Conservation (phyloP, 1,139 yeast genomes). For the Magnusiomyces tetraspermus region DNA sequence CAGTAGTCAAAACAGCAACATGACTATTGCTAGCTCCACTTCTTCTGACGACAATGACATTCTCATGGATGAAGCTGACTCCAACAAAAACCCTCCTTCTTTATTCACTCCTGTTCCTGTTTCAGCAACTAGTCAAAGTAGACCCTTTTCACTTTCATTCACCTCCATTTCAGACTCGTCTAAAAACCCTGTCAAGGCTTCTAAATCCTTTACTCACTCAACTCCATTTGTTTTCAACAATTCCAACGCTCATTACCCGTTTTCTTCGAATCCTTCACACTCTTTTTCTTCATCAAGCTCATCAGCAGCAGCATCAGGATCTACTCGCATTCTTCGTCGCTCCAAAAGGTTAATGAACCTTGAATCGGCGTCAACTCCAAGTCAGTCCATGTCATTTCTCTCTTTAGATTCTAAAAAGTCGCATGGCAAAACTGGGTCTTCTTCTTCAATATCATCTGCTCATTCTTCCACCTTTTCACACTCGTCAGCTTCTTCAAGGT, state of each 20-base stretch:
- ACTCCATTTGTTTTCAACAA: neutral
- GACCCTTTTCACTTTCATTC: no score
- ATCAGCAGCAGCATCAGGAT: neutral
- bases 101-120: no score
- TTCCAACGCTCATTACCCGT: neutral
- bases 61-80: no score
- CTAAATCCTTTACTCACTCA: neutral
- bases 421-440: slow-evolving; percentile 10
- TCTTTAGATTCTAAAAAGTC: slow-evolving; percentile 1
- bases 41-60: no score
- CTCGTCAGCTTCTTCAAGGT: slow-evolving; percentile 13
- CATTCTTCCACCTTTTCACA: slow-evolving; percentile 21
- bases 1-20: no score
- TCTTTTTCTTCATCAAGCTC: neutral
- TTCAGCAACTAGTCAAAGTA: no score
- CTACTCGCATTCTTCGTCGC: slow-evolving; percentile 28
- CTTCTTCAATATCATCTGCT: slow-evolving; percentile 20
- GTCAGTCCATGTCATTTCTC: slow-evolving; percentile 8
- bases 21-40: no score
- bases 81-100: no score
- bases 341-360: slow-evolving; percentile 35
- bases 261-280: neutral
- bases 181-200: neutral
- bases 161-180: no score
- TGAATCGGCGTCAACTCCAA: slow-evolving; percentile 29